Conservation (phyloP, 78 protist species). For the Trichosphaerium sp. region DNA sequence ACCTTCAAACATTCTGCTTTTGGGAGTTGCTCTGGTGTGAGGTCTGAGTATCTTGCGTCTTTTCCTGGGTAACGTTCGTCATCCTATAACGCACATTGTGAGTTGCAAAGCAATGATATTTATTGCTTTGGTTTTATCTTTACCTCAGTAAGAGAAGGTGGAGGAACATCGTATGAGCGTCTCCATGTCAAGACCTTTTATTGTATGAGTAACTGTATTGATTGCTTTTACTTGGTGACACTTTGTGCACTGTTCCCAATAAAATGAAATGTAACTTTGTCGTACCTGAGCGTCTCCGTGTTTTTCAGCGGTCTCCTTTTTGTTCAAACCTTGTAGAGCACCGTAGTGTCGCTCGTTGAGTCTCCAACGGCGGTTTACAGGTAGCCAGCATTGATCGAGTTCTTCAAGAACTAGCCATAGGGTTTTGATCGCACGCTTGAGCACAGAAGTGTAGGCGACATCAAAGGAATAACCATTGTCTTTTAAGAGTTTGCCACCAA, state of each 20-base stretch:
- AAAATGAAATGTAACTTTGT: too few relatives aligned
- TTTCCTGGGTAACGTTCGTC: slow-evolving; percentile 49
- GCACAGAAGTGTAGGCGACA: slow-evolving; percentile 65
- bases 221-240: too few relatives aligned
- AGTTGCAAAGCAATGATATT: too few relatives aligned
- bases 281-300: slow-evolving; percentile 82
- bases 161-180: slow-evolving; percentile 73
- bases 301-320: slow-evolving; percentile 72
- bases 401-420: slow-evolving; percentile 45
- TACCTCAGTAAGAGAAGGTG: slow-evolving; percentile 63
- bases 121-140: too few relatives aligned
- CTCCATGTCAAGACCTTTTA: slow-evolving; percentile 74
- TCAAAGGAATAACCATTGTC: slow-evolving; percentile 42
- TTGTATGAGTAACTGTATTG: too few relatives aligned
- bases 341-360: slow-evolving; percentile 91
- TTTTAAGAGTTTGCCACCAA: slow-evolving; percentile 54
- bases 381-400: slow-evolving; percentile 30
- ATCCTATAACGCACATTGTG: too few relatives aligned
- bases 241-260: too few relatives aligned
- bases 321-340: slow-evolving; percentile 80
- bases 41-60: slow-evolving; percentile 41
- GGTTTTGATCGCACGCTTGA: slow-evolving; percentile 76
- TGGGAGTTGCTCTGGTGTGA: slow-evolving; percentile 51
- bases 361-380: slow-evolving; percentile 61
- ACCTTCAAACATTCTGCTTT: slow-evolving; percentile 66